These are phyloP conservation scores for Aureobasidium musti DNA, from an alignment of 2,329 filamentous ascomycete genomes.

Conservation along the genomic window DNA sequence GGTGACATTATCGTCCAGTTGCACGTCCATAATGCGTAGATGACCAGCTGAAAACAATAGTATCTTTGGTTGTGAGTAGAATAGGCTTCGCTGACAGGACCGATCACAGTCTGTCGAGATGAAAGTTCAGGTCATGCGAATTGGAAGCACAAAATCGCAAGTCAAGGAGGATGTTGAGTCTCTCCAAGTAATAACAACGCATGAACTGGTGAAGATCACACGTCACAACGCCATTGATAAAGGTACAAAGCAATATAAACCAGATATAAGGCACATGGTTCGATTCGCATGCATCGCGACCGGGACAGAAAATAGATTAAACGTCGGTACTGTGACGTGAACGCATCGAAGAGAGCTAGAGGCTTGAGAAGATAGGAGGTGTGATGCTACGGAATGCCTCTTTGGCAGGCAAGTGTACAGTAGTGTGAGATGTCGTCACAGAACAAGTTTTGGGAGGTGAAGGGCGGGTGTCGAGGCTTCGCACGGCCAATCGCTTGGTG, in stretches of 20 bases:
- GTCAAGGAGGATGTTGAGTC: constrained; percentile 10
- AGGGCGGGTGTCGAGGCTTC: constrained; percentile 15
- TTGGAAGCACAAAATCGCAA: constrained; percentile 11
- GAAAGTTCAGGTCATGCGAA: constrained; percentile 6
- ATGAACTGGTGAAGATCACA: constrained; percentile 21
- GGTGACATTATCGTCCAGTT: neutral
- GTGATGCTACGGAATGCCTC: constrained; percentile 14
- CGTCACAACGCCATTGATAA: constrained; percentile 24
- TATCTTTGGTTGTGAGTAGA: neutral
- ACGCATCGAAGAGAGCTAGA: neutral
- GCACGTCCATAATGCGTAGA: neutral
- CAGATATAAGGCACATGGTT: constrained; percentile 4
- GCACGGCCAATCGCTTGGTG: constrained; percentile 19
- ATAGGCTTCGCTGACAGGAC: neutral
- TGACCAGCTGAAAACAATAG: neutral
- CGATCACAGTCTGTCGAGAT: constrained; percentile 5
- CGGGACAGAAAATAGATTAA: constrained; percentile 13
- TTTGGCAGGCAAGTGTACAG: neutral
- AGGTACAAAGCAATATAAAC: constrained; percentile 24
- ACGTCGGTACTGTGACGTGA: constrained; percentile 11
- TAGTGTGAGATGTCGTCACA: constrained; percentile 26
- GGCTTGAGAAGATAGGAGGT: constrained; percentile 5
- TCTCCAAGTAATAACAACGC: constrained; percentile 1
- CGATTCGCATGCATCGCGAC: neutral
- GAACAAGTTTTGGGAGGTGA: constrained; percentile 20